Base-by-base conservation (phyloP, 2,329 filamentous ascomycete genomes). In the Bipolaris gigantea region DNA sequence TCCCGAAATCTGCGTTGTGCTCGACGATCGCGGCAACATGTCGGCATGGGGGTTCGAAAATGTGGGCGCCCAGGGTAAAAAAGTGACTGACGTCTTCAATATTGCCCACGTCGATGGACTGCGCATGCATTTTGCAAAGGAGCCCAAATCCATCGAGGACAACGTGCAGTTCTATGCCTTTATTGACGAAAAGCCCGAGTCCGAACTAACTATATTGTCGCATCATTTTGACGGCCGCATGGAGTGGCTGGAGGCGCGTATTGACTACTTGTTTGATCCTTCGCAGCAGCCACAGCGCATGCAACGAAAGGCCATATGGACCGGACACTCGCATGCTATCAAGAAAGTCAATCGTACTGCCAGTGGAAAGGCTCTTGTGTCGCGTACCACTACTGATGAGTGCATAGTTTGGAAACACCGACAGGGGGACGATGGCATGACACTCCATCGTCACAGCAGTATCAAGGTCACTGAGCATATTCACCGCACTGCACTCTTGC, bases 41-140 rank as follows among this genome's bases (percentile, higher is more conserved):
- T 92, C 90, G 36, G 91, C 90, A 0, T 97, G 93, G 90, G 93
- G 91, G 0, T 77, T 99, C 51, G 92, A 97, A 72, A 92, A 93
- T 67, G 83, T 96, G 18, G 88, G 89, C 33, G 86, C 84, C 64
- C 90, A 87, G 67, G 79, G 81, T 30, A 85, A 84, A 61, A 84
- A 84, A 55, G 80, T 83, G 4, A 81, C 85, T 25, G 85, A 87
- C 57, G 84, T 93, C n/a, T 95, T 94, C 77, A 94, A 91, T 67
- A 87, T 97, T 62, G 86, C 90, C 1, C 89, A 95, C 66, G 83
- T 92, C 23, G 85, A 89, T 65, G 82, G 82, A 2, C 62, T 87
- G 52, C 71, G 66, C 56, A 53, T 76, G 25, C 71, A 75, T 50
- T 76, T 78, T 51, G 67, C 72, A 15, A 69, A 67, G 21, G 58